Evolutionary conservation across 176 grass and related monocot species (phyloP).

Genomic region (Oryza rufipogon): DNA sequence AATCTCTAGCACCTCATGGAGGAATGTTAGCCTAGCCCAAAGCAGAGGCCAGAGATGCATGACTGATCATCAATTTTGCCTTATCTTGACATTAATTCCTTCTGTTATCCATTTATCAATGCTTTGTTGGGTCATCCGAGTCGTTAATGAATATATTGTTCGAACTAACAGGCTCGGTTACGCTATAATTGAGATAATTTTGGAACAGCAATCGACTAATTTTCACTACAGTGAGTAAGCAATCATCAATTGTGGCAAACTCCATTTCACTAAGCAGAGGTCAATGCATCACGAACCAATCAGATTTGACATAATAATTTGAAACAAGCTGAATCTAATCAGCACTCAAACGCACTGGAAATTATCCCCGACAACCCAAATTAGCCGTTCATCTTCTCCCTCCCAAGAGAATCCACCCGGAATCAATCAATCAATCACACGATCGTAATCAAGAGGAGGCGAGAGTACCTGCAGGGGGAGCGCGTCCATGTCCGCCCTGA

Average conservation of each 20-base stretch:
- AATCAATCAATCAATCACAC: background rate
- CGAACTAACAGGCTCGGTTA: background rate
- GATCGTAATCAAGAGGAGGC: background rate
- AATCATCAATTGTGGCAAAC: too few relatives aligned
- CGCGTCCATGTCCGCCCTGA: constrained; percentile 82
- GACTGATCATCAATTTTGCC: background rate
- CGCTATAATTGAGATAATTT: background rate
- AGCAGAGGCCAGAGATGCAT: background rate
- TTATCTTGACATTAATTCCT: background rate
- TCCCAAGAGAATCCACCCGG: background rate
- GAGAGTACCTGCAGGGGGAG: constrained; percentile 57
- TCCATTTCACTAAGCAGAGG: background rate
- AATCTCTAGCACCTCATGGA: background rate
- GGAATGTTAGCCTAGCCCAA: background rate
- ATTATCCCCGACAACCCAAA: background rate
- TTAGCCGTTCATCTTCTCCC: background rate
- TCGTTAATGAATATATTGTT: background rate
- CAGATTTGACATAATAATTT: background rate
- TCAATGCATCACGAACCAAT: background rate
- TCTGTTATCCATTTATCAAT: background rate
- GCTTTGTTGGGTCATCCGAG: background rate
- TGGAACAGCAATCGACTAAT: background rate
- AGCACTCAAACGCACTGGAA: background rate
- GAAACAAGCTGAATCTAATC: background rate
- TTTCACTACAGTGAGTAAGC: background rate